Evolutionary conservation across 371 early-diverging fungal species (phyloP).

Genomic region (Capniomyces stellatus): DNA sequence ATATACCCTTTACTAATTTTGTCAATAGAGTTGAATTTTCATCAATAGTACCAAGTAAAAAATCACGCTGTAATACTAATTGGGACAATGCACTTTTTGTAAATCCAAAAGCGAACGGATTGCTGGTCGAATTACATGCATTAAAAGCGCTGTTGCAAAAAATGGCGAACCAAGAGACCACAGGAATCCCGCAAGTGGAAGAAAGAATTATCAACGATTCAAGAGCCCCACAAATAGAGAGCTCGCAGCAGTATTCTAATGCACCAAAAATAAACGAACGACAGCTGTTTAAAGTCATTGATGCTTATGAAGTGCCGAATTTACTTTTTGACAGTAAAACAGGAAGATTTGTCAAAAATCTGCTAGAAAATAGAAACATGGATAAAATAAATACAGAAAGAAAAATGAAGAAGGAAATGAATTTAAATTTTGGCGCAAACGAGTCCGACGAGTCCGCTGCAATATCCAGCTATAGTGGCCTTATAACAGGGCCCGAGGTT

Average conservation of each 20-base stretch:
- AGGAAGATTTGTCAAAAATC: slow-evolving; percentile 32
- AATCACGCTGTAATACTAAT: too few relatives aligned
- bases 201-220: background rate
- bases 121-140: background rate
- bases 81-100: too few relatives aligned
- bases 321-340: slow-evolving; percentile 41
- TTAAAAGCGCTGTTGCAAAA: background rate
- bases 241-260: background rate
- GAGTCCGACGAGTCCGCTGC: slow-evolving; percentile 3
- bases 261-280: slow-evolving; percentile 3
- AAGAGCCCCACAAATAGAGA: background rate
- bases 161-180: background rate
- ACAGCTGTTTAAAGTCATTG: slow-evolving; percentile 44
- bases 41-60: too few relatives aligned
- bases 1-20: background rate
- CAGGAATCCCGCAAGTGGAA: background rate
- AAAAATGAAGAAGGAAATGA: slow-evolving; percentile 6
- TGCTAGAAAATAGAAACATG: background rate
- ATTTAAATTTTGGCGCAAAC: slow-evolving; percentile 8
- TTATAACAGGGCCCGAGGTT: slow-evolving; percentile 39
- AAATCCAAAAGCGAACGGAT: background rate
- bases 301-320: slow-evolving; percentile 52
- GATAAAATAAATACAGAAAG: background rate
- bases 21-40: too few relatives aligned
- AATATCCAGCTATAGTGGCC: slow-evolving; percentile 11